Conservation (phyloP, 768 basidiomycete species). For the Chiua virens region DNA sequence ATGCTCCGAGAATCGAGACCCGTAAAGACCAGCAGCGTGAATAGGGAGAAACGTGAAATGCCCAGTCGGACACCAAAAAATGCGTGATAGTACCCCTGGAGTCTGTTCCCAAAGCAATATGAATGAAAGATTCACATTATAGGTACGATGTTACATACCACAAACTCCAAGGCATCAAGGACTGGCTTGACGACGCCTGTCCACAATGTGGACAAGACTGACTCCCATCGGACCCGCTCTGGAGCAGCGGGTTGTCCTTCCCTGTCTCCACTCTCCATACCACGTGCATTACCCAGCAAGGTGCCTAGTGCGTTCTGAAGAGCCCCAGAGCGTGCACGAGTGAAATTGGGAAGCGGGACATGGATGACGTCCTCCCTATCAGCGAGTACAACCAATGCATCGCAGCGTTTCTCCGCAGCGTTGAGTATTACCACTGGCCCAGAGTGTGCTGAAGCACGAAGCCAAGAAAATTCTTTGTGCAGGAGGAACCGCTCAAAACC, state of each 20-base stretch:
- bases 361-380: neutral
- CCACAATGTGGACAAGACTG: neutral
- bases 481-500: conserved; percentile 1
- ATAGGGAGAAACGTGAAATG: neutral
- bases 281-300: neutral
- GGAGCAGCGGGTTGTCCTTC: neutral
- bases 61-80: conserved; percentile 1
- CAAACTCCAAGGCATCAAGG: neutral
- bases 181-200: conserved; percentile 2
- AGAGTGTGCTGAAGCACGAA: neutral
- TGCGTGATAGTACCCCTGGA: neutral
- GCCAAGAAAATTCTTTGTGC: neutral
- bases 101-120: neutral
- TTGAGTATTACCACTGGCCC: conserved; percentile 3
- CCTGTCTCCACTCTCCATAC: neutral
- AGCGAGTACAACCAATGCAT: neutral
- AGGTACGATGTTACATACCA: neutral
- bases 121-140: neutral
- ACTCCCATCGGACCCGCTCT: neutral
- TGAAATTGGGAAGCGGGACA: neutral
- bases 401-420: neutral
- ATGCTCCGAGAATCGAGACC: neutral
- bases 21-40: conserved; percentile 2
- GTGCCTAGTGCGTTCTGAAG: neutral
- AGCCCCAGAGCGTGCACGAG: neutral